phyloP scores from a whole-genome alignment of 1,284 basidiomycete genomes.

The Ustilago shanxiensis region DNA sequence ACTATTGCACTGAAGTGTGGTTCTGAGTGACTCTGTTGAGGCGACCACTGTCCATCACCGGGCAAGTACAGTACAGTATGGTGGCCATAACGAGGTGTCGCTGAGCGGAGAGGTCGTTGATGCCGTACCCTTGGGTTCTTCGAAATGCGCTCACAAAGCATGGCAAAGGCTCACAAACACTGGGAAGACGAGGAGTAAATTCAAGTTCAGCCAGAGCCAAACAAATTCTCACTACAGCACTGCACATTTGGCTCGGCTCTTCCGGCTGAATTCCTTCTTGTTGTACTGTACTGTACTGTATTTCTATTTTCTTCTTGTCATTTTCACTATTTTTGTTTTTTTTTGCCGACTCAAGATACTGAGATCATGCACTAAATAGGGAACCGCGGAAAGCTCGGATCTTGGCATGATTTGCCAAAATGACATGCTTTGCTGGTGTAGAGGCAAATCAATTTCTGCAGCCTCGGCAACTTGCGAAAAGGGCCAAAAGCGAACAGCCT shows the following conservation, averaged over 20 bases:
- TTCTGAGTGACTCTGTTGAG: too few species aligned
- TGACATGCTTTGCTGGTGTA: neutral
- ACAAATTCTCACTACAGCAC: too few species aligned
- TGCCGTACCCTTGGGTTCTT: too few species aligned
- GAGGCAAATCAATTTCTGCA: neutral
- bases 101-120: too few species aligned
- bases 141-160: too few species aligned
- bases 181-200: too few species aligned
- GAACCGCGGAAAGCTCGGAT: neutral
- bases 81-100: too few species aligned
- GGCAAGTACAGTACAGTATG: too few species aligned
- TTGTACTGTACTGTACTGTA: neutral
- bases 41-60: too few species aligned
- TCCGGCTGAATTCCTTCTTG: constrained; percentile 1
- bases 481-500: neutral
- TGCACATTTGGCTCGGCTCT: too few species aligned
- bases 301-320: neutral
- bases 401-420: neutral
- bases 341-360: neutral
- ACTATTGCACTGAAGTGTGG: too few species aligned
- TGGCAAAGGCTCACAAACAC: neutral
- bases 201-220: too few species aligned
- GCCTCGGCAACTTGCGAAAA: neutral
- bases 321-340: constrained; percentile 5
- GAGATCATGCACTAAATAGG: neutral